Percentiles rank a stretch among this genome's conserved stretches.
These are phyloP conservation scores for Sherardia arvensis DNA, from an alignment of 257 asterid species.

Conservation along the genomic window DNA sequence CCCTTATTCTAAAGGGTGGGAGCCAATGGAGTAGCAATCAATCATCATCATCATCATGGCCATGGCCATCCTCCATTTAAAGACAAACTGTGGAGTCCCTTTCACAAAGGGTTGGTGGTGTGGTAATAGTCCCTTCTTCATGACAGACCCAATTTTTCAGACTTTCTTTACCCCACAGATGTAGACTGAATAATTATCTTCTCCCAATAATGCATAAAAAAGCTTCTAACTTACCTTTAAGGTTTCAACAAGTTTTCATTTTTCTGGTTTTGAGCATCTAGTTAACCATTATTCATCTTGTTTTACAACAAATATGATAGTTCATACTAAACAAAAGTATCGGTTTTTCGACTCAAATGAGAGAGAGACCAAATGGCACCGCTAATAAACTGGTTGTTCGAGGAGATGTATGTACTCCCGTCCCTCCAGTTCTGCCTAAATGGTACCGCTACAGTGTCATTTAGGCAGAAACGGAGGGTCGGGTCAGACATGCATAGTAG, in stretches of 20 bases:
- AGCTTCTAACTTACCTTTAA: not conserved
- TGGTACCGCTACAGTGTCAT: no score
- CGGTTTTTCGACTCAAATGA: no score
- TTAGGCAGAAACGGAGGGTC: no score
- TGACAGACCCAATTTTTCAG: not conserved
- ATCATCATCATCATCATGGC: not conserved
- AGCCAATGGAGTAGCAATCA: not conserved
- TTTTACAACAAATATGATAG: no score
- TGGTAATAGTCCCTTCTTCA: not conserved
- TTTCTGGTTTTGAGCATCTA: not conserved
- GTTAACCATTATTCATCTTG: no score
- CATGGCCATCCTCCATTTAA: conserved; percentile 22
- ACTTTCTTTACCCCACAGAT: not conserved
- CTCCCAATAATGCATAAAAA: not conserved
- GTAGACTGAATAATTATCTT: not conserved
- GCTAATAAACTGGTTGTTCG: no score
- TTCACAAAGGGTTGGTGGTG: conserved; percentile 5
- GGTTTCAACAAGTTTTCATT: not conserved
- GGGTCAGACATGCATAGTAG: no score
- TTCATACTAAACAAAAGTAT: no score
- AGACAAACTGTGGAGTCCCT: conserved; percentile 26
- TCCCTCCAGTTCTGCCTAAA: no score
- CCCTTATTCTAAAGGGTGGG: not conserved
- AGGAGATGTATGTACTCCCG: no score
- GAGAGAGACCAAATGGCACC: no score